Percentiles rank a stretch among this genome's conserved stretches.
Conservation (phyloP, 2,329 filamentous ascomycete genomes). For the Uncinocarpus reesii region DNA sequence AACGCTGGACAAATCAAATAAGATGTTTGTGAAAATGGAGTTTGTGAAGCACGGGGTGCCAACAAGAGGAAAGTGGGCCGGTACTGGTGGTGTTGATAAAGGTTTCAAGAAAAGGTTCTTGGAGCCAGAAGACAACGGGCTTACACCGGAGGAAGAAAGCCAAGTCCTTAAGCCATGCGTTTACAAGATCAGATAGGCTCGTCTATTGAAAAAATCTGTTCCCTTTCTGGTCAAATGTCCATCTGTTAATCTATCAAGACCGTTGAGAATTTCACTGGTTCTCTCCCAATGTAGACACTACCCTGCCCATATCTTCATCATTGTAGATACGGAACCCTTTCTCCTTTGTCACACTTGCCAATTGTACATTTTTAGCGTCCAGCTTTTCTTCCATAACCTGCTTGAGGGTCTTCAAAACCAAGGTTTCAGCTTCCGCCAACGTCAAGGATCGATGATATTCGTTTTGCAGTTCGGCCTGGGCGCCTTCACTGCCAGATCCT, state of each 20-base stretch:
- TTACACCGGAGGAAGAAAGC: constrained; percentile 50
- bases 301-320: constrained; percentile 90
- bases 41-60: constrained; percentile 78
- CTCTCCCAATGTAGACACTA: constrained; percentile 60
- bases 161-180: constrained; percentile 88
- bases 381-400: constrained; percentile 99
- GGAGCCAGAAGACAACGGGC: constrained; percentile 47
- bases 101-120: constrained; percentile 47
- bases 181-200: constrained; percentile 69
- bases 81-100: constrained; percentile 1
- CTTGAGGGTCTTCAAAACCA: constrained; percentile 95
- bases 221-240: not conserved
- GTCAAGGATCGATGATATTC: constrained; percentile 98
- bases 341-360: constrained; percentile 95
- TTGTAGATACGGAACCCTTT: constrained; percentile 98
- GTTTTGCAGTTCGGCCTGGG: constrained; percentile 94
- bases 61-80: constrained; percentile 59
- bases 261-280: constrained; percentile 28
- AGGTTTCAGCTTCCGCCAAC: constrained; percentile 80
- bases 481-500: constrained; percentile 91
- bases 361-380: constrained; percentile 95
- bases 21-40: constrained; percentile 97
- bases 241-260: constrained; percentile 6
- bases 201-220: not conserved
- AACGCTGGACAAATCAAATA: constrained; percentile 73